Evolutionary conservation across 1,284 basidiomycete species (phyloP).

Genomic region (Cystobasidium pallidum): DNA sequence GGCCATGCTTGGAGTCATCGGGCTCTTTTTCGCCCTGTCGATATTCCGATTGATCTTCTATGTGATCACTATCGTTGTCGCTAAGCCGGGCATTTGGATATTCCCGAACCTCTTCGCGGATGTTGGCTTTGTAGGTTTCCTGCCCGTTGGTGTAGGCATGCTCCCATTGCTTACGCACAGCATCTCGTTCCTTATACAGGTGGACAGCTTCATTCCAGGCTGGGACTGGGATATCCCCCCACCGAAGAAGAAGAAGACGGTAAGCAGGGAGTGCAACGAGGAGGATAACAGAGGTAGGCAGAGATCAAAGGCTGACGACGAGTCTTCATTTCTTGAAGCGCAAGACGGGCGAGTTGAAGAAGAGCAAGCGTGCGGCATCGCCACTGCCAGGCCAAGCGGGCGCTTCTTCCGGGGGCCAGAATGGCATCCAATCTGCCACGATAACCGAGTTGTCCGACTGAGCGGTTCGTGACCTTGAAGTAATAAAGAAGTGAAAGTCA

Average conservation of each 20-base stretch:
- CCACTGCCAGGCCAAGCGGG: conserved; percentile 14
- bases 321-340: conserved; percentile 5
- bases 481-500: neutral
- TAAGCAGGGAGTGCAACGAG: neutral
- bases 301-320: neutral
- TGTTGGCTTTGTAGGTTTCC: conserved; percentile 86
- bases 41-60: conserved; percentile 93
- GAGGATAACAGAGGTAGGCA: neutral
- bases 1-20: conserved; percentile 83
- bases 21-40: conserved; percentile 86
- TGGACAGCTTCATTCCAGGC: conserved; percentile 94
- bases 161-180: neutral
- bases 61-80: conserved; percentile 83
- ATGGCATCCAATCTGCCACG: neutral
- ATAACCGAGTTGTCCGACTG: conserved; percentile 37
- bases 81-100: conserved; percentile 94
- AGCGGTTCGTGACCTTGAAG: neutral
- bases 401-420: neutral
- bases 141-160: conserved; percentile 21
- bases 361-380: conserved; percentile 18
- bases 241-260: conserved; percentile 67
- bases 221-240: conserved; percentile 95
- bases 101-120: conserved; percentile 98
- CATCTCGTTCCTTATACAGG: conserved; percentile 60
- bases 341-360: conserved; percentile 34